Base-by-base conservation (phyloP, 2,329 filamentous ascomycete genomes). In the Leptosphaerulina australis region DNA sequence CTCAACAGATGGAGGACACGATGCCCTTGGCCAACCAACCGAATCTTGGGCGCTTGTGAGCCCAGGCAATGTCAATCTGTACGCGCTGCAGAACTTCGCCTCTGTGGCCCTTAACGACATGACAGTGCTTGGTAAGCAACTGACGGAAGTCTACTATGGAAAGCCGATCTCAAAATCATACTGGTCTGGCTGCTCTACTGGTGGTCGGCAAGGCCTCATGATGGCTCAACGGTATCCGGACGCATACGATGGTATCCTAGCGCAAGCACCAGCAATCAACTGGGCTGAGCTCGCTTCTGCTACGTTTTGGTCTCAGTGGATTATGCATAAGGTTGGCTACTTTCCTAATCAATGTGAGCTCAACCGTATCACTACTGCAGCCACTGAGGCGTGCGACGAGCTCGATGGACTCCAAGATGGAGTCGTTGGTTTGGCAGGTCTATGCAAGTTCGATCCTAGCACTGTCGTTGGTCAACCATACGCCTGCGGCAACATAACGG, bases 101-200 rank as follows among this genome's bases (percentile, higher is more conserved):
- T 70, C 60, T 0, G 58, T 67, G 0, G 54, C 68, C 1, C 33
- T 76, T 6, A 60, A 71, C 8, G 73, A 75, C 18, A 41, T 44
- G 31, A 44, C 49, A 1, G 29, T 53, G 5, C 24, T 49, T 10
- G 49, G 44, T 10, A 52, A 55, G 14, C 34, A 44, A 8, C 11
- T 62, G 25, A 44, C 40, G 5, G 55, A 48, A 29, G 58, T 5
- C 60, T 60, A 62, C 47, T 74, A 74, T 34, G 64, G 68, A 3
- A 21, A 62, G 22, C 7, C 50, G 4, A 59, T 70, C 0, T 49
- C 52, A 7, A 70, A 67, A 39, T 70, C 68, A 4, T 70, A 71
- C 52, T 72, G 63, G 60, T 64, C 54, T 35, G 69, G 63, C 50
- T 72, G 70, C 46, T 72, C 69, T 1, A 56, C 64, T 15, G 68